Percentiles rank a stretch among this genome's conserved stretches.
These are phyloP conservation scores for Mycena crocata DNA, from an alignment of 768 basidiomycete genomes.

Conservation along the genomic window DNA sequence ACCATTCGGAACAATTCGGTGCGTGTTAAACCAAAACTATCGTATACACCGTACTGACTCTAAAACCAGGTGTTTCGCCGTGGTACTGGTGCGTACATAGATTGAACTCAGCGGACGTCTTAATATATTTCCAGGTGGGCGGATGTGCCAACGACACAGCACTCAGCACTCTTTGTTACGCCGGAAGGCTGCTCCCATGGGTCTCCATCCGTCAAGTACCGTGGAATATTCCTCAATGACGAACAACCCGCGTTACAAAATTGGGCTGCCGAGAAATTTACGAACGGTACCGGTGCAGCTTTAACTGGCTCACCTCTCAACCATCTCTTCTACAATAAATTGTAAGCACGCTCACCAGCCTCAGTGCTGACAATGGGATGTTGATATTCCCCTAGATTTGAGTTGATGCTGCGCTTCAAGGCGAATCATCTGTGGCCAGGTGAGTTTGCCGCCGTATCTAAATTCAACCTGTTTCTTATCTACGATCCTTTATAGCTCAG, in stretches of 20 bases:
- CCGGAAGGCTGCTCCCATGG: conserved; percentile 65
- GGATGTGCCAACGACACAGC: conserved; percentile 73
- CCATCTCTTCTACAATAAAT: conserved; percentile 65
- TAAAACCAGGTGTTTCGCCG: conserved; percentile 66
- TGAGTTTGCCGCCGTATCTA: conserved; percentile 35
- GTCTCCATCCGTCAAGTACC: conserved; percentile 74
- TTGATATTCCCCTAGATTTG: conserved; percentile 57
- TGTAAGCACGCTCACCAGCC: conserved; percentile 49
- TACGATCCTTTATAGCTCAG: conserved; percentile 44
- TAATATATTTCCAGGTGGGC: conserved; percentile 67
- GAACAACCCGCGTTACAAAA: conserved; percentile 78
- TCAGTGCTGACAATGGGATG: background rate
- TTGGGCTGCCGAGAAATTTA: conserved; percentile 79
- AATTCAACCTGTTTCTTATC: background rate
- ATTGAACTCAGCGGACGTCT: background rate
- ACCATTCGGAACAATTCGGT: conserved; percentile 79
- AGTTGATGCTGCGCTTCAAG: conserved; percentile 73
- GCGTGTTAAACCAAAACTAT: background rate
- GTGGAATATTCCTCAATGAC: conserved; percentile 81
- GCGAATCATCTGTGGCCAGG: conserved; percentile 81
- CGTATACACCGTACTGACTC: background rate
- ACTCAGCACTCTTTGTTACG: conserved; percentile 60
- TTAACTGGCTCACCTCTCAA: conserved; percentile 71
- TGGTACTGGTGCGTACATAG: conserved; percentile 67
- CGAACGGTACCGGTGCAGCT: conserved; percentile 66